Conservation (phyloP, 2,329 filamentous ascomycete species). For the Ophiostoma angusticollis region DNA sequence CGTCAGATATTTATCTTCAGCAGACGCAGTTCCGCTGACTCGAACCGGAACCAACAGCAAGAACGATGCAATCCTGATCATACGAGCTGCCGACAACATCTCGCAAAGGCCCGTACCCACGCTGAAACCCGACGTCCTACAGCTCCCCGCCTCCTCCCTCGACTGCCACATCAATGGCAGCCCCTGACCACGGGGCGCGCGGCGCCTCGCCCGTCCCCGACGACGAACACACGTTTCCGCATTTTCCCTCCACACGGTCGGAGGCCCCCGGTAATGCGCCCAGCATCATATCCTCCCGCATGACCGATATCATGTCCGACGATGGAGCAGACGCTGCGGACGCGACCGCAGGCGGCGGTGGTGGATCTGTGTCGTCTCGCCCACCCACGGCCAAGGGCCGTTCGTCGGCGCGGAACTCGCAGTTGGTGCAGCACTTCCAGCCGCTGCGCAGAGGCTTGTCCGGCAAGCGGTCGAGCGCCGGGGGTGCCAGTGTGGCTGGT, state of each 20-base stretch:
- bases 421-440: constrained; percentile 22
- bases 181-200: constrained; percentile 24
- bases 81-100: too few species aligned
- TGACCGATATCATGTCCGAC: constrained; percentile 52
- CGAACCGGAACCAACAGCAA: too few species aligned
- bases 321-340: constrained; percentile 33
- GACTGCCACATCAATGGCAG: constrained; percentile 10
- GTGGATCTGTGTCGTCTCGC: constrained; percentile 29
- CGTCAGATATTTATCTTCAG: too few species aligned
- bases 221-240: constrained; percentile 28
- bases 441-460: constrained; percentile 41
- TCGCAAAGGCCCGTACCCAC: too few species aligned
- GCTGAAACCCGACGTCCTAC: not conserved
- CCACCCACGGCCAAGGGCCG: constrained; percentile 43
- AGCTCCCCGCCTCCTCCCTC: not conserved
- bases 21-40: too few species aligned
- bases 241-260: constrained; percentile 28
- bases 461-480: constrained; percentile 29
- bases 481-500: constrained; percentile 18
- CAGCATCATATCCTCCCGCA: constrained; percentile 58
- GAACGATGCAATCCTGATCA: too few species aligned
- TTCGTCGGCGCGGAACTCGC: constrained; percentile 35
- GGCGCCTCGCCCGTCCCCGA: constrained; percentile 19
- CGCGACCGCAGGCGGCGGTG: constrained; percentile 23
- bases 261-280: constrained; percentile 32